Percentiles rank a stretch among this genome's conserved stretches.
Conservation (phyloP, 2,329 filamentous ascomycete genomes). For the Aspergillus neoniger region DNA sequence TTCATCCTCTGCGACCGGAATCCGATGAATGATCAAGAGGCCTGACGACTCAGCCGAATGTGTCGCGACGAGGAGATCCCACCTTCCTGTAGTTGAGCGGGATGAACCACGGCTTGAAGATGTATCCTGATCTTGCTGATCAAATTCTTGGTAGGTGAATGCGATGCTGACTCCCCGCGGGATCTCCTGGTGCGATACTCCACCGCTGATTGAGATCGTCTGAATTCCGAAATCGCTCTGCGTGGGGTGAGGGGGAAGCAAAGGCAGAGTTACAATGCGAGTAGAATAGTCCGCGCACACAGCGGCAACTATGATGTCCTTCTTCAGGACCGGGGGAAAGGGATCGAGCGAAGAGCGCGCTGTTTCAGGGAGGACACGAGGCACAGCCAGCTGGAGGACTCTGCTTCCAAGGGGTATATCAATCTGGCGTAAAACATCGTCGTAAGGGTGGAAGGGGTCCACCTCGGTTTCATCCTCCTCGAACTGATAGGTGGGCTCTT, state of each 20-base stretch:
- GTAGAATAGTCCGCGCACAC: slow-evolving; percentile 60
- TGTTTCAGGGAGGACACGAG: slow-evolving; percentile 47
- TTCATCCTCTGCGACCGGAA: slow-evolving; percentile 38
- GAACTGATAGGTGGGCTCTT: slow-evolving; percentile 43
- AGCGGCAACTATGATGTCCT: slow-evolving; percentile 55
- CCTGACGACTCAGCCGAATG: slow-evolving; percentile 49
- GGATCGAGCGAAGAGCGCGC: slow-evolving; percentile 43
- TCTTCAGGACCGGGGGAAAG: slow-evolving; percentile 51
- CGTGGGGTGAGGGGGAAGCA: slow-evolving; percentile 53
- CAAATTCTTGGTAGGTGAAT: slow-evolving; percentile 49
- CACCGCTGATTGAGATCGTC: slow-evolving; percentile 49
- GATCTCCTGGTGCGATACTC: slow-evolving; percentile 53
- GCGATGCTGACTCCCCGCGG: slow-evolving; percentile 56
- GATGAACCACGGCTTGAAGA: slow-evolving; percentile 28
- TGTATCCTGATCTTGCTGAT: slow-evolving; percentile 32
- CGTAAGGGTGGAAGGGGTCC: slow-evolving; percentile 58
- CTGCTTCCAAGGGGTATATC: slow-evolving; percentile 57
- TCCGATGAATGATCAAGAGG: slow-evolving; percentile 47
- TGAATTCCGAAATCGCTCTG: slow-evolving; percentile 48
- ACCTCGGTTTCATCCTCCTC: slow-evolving; percentile 57
- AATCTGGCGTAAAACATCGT: slow-evolving; percentile 55
- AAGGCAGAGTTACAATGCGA: slow-evolving; percentile 56
- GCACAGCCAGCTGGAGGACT: slow-evolving; percentile 55
- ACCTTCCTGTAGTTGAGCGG: slow-evolving; percentile 27
- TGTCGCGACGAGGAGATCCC: slow-evolving; percentile 50